Percentiles rank a stretch among this genome's conserved stretches.
phyloP scores from a whole-genome alignment of 2,329 filamentous ascomycete species.

The Akanthomyces uredinophilus region DNA sequence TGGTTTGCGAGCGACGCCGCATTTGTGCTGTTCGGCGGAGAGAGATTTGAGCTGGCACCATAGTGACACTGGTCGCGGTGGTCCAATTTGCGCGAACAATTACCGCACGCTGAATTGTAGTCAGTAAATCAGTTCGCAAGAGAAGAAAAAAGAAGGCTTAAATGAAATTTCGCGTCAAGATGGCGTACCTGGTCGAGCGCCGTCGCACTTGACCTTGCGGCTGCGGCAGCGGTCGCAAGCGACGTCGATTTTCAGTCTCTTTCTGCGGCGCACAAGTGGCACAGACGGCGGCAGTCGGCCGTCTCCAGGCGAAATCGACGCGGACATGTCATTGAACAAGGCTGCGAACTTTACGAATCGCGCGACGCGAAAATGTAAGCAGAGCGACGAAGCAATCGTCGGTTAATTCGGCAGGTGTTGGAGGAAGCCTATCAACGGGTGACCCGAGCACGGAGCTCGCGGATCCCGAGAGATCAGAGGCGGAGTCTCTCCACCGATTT shows the following conservation, averaged over 20 bases:
- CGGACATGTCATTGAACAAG: background rate
- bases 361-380: background rate
- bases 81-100: constrained; percentile 26
- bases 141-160: background rate
- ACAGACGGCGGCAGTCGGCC: background rate
- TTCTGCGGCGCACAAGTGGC: constrained; percentile 19
- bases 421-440: constrained; percentile 4
- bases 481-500: background rate
- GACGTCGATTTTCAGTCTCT: constrained; percentile 39
- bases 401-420: background rate
- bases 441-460: background rate
- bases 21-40: background rate
- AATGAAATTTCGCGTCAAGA: background rate
- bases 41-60: constrained; percentile 13
- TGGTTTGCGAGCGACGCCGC: background rate
- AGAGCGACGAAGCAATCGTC: background rate
- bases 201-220: constrained; percentile 40
- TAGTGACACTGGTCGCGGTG: constrained; percentile 27
- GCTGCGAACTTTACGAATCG: background rate
- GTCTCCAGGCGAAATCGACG: background rate
- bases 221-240: constrained; percentile 38
- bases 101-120: constrained; percentile 25
- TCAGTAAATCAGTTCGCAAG: background rate
- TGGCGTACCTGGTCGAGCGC: constrained; percentile 31
- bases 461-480: background rate